Evolutionary conservation across 148 eudicot species (phyloP).

Genomic region (Chenopodium suecicum): DNA sequence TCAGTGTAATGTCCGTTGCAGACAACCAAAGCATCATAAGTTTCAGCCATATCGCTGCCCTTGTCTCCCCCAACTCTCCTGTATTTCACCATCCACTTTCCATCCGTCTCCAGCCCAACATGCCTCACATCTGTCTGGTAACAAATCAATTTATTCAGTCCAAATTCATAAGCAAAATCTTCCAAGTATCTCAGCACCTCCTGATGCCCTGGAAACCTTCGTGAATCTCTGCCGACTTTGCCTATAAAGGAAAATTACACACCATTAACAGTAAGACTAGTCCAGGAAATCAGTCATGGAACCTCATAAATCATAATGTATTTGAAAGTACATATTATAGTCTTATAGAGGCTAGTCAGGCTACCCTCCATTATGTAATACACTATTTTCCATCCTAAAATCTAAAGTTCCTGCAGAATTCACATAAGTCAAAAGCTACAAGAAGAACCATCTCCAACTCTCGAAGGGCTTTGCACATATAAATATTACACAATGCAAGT

Average conservation of each 20-base stretch:
- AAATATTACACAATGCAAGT: too few relatives aligned
- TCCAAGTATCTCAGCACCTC: slow-evolving; percentile 78
- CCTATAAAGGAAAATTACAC: neutral
- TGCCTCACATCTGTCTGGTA: slow-evolving; percentile 52
- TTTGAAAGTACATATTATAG: too few relatives aligned
- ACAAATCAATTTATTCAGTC: slow-evolving; percentile 50
- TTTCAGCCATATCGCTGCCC: slow-evolving; percentile 43
- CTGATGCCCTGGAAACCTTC: slow-evolving; percentile 20
- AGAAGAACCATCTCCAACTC: too few relatives aligned
- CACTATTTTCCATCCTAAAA: too few relatives aligned
- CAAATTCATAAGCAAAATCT: slow-evolving; percentile 56
- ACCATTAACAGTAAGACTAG: neutral
- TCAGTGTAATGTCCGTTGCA: slow-evolving; percentile 83
- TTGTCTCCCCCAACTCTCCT: slow-evolving; percentile 21
- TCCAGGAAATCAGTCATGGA: too few relatives aligned
- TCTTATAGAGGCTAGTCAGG: too few relatives aligned
- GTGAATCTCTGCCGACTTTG: slow-evolving; percentile 12
- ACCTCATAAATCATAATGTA: too few relatives aligned
- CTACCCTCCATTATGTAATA: too few relatives aligned
- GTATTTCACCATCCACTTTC: slow-evolving; percentile 57
- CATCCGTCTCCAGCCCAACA: slow-evolving; percentile 43
- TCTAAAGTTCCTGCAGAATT: too few relatives aligned
- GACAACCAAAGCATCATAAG: slow-evolving; percentile 79
- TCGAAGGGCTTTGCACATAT: too few relatives aligned
- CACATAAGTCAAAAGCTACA: too few relatives aligned